Conservation (phyloP, 306 rosid genomes). For the Lablab purpureus region DNA sequence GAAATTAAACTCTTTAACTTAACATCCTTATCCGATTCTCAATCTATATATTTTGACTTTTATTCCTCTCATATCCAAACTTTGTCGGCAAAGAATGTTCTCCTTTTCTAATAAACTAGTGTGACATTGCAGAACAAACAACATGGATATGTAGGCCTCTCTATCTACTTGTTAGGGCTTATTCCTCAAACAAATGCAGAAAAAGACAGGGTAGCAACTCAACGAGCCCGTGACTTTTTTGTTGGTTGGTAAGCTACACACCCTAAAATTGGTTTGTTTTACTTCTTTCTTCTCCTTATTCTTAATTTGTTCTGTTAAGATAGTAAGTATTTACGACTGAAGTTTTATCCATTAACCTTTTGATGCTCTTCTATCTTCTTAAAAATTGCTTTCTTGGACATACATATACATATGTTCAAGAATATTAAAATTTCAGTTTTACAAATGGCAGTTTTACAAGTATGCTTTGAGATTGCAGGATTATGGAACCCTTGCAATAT, state of each 20-base stretch:
- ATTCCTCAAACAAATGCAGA: conserved; percentile 56
- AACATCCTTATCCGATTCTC: neutral
- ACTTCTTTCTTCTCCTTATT: neutral
- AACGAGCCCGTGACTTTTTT: conserved; percentile 56
- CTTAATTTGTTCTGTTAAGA: neutral
- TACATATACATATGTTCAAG: neutral
- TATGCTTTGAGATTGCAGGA: conserved; percentile 47
- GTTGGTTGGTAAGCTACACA: conserved; percentile 62
- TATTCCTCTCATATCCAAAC: neutral
- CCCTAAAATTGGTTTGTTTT: neutral
- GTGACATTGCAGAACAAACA: conserved; percentile 62
- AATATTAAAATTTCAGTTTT: no score
- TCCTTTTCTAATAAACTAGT: neutral
- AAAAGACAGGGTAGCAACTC: conserved; percentile 59
- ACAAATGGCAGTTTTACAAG: neutral
- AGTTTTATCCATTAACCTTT: neutral
- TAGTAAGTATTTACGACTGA: neutral
- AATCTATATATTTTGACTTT: neutral
- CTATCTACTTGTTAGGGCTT: conserved; percentile 48
- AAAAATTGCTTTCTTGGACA: conserved; percentile 22
- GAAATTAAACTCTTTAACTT: no score
- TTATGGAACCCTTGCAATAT: conserved; percentile 65
- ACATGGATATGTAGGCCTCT: conserved; percentile 68
- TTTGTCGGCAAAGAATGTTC: conserved; percentile 6
- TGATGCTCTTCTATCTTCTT: neutral